Conservation (phyloP, 2,329 filamentous ascomycete genomes). For the Metarhizium rileyi region DNA sequence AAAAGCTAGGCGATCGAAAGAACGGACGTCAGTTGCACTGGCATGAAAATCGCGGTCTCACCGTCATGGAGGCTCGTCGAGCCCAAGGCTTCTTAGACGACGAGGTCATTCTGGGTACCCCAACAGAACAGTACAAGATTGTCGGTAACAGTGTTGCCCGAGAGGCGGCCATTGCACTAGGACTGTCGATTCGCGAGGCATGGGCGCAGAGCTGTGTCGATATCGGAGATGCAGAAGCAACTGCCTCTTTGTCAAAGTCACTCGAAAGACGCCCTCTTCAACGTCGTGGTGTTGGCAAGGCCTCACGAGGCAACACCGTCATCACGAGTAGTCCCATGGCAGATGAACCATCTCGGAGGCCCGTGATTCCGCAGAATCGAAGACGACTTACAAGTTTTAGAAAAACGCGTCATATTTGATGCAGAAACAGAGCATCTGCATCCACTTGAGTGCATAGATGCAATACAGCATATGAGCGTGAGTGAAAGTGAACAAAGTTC, state of each 20-base stretch:
- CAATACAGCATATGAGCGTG: too few species aligned
- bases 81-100: slow-evolving; percentile 62
- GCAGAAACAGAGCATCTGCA: background rate
- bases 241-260: background rate
- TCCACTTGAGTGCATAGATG: background rate
- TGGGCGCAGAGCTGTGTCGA: slow-evolving; percentile 16
- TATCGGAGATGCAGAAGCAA: background rate
- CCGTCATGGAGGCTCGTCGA: slow-evolving; percentile 56
- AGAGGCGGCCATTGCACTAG: slow-evolving; percentile 56
- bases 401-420: background rate
- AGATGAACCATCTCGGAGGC: background rate
- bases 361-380: background rate
- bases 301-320: too few species aligned
- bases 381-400: background rate
- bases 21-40: slow-evolving; percentile 53
- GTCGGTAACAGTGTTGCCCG: slow-evolving; percentile 71
- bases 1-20: slow-evolving; percentile 42
- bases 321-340: background rate
- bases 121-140: slow-evolving; percentile 49
- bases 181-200: slow-evolving; percentile 52
- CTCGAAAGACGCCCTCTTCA: background rate
- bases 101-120: slow-evolving; percentile 56
- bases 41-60: slow-evolving; percentile 49
- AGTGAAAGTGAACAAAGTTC: too few species aligned
- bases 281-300: background rate